Conservation (phyloP, 495 filamentous ascomycete genomes). For the Penicillium flavigenum region DNA sequence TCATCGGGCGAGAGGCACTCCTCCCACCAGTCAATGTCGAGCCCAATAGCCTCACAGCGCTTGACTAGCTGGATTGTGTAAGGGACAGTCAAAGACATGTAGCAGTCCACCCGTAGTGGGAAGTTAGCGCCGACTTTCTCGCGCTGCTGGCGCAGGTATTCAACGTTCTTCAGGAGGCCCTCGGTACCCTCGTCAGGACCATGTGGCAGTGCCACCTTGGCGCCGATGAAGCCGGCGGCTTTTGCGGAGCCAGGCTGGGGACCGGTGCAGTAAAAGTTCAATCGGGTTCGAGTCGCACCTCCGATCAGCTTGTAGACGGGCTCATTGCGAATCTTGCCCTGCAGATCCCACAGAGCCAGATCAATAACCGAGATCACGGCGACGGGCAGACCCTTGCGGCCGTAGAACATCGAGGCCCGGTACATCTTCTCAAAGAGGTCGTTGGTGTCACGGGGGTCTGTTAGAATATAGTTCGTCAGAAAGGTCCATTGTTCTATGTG, state of each 20-base stretch:
- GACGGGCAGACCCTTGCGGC: slow-evolving; percentile 83
- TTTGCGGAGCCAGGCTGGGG: slow-evolving; percentile 78
- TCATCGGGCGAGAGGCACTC: slow-evolving; percentile 88
- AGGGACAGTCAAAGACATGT: slow-evolving; percentile 88
- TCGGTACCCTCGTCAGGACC: slow-evolving; percentile 81
- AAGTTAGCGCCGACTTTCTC: slow-evolving; percentile 85
- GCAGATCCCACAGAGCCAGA: slow-evolving; percentile 85
- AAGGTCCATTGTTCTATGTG: not conserved
- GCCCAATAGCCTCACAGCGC: slow-evolving; percentile 69
- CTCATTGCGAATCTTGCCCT: slow-evolving; percentile 86
- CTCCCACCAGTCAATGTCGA: slow-evolving; percentile 97
- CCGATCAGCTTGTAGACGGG: slow-evolving; percentile 95
- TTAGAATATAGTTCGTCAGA: slow-evolving; percentile 1
- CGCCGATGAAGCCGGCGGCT: slow-evolving; percentile 80
- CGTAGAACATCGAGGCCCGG: slow-evolving; percentile 91
- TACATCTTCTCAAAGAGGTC: slow-evolving; percentile 95
- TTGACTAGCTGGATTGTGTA: slow-evolving; percentile 90
- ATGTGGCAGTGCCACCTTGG: slow-evolving; percentile 84
- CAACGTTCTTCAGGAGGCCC: slow-evolving; percentile 82
- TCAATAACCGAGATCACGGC: slow-evolving; percentile 94
- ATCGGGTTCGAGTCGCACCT: slow-evolving; percentile 71
- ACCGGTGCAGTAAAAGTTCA: slow-evolving; percentile 93
- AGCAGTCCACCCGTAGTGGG: slow-evolving; percentile 92
- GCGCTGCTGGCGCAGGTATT: slow-evolving; percentile 80
- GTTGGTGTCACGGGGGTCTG: slow-evolving; percentile 84